Base-by-base conservation (phyloP, 257 asterid species). In the Craterostigma plantagineum region DNA sequence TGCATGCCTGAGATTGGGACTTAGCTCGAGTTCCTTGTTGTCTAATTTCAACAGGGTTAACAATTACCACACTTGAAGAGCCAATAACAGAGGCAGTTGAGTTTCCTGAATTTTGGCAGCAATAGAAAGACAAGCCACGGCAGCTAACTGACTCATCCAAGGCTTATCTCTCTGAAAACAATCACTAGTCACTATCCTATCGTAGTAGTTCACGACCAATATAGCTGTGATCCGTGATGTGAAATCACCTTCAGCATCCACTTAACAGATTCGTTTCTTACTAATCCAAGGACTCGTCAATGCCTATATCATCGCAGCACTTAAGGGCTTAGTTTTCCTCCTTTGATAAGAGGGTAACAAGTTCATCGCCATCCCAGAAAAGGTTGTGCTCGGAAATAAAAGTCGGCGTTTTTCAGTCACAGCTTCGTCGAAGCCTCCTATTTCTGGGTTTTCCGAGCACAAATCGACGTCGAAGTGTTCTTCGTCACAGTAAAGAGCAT, bases 61-160 rank as follows among this genome's bases (percentile, higher is more conserved):
- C n/a, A n/a, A n/a, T n/a, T n/a, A n/a, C n/a, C n/a, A n/a, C 66
- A 82, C 98, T 63, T 82, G 98, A n/a, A 87, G 65, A 64, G 82
- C 92, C 36, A 83, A 52, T 7, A 90, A 62, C 46, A 83, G 77
- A 11, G 95, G 94, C 46, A 83, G 91, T 58, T 77, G 91, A 57
- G 74, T 84, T 56, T 90, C 94, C 67, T 90, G 95, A 66, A 90
- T 65, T 53, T 90, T 90, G 0, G 99, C 92, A 67, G 99, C 99
- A n/a, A 90, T 45, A 4, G 94, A 90, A 45, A 90, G 84, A 49
- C 92, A 90, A 40, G 99, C 91, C 16, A 90, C 95, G 34, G 94
- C 81, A 49, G 75, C 76, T 48, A 90, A 67, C 57, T 83, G 99
- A 59, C 80, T 65, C 94, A 70, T 83, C 99, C 95, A 90, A 14